Evolutionary conservation across 2,329 filamentous ascomycete genomes (phyloP), one percentile per base, ranked within the genome.

Genomic region (Trichophyton mentagrophytes): DNA sequence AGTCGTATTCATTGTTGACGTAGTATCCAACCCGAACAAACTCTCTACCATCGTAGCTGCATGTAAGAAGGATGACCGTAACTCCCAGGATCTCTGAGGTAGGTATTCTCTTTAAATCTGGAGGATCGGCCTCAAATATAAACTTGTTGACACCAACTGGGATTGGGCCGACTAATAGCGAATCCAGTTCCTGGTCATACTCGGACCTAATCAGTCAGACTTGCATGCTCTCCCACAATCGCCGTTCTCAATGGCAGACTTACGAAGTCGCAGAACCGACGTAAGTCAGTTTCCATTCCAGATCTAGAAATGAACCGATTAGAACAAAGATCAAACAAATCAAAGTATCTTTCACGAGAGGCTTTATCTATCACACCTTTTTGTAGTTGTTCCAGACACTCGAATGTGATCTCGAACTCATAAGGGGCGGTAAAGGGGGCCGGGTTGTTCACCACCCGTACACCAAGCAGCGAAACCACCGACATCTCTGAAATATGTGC

Each of bases 201-300:
- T 97, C 90, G 72, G 93, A 90, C 64, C 90, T 95, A 67, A 40
- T 15, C 51, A 63, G 68, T 63, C 71, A 68, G 68, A 46, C 49
- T 30, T 22, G 25, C 17, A 3, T 25, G 20, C 17, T 42, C 33
- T 46, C 57, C 51, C 15, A 13, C 20, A 1, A 8, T 6, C 46
- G 9, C 11, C 20, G 3, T 25, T 25, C 15, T 25, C 25, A 13
- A 27, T 7, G 33, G 55, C 20, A 30, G 67, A 81, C 88, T 79
- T 81, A 95, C 88, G 90, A 96, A 61, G 92, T 97, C 65, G 95
- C 93, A 68, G 93, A 99, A 70, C 93, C 95, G 72, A 99, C 93
- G 69, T 99, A 99, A 74, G 90, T 99, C 69, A 99, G 81, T 78
- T 99, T 99, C 93, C 93, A 99, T 78, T 99, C 93, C 64, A 99